Evolutionary conservation across 2,329 filamentous ascomycete species (phyloP).

Genomic region (Ceratocystis diversiconidia): DNA sequence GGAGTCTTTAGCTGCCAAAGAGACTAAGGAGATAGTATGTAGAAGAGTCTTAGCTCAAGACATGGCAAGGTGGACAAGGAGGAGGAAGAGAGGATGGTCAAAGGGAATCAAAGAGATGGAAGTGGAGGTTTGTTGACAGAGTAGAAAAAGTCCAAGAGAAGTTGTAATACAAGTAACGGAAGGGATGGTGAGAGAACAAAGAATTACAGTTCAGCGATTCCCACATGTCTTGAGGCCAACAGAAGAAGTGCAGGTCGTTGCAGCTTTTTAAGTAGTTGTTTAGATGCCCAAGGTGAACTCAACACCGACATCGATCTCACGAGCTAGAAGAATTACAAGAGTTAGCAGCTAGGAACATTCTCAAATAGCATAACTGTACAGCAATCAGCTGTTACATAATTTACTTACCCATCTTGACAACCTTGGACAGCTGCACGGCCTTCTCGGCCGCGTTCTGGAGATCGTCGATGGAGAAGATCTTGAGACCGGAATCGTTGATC

Average conservation of each 20-base stretch:
- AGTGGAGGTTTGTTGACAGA: slow-evolving; percentile 3
- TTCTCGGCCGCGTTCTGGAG: slow-evolving; percentile 95
- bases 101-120: slow-evolving; percentile 8
- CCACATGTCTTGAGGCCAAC: neutral
- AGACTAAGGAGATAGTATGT: neutral
- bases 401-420: slow-evolving; percentile 86
- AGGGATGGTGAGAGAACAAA: slow-evolving; percentile 5
- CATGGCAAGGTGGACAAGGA: neutral
- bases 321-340: slow-evolving; percentile 38
- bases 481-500: slow-evolving; percentile 94
- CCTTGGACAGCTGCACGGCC: slow-evolving; percentile 96
- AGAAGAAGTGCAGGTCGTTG: neutral
- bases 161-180: slow-evolving; percentile 12
- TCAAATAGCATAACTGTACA: neutral
- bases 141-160: slow-evolving; percentile 2
- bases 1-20: neutral
- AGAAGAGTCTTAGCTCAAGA: slow-evolving; percentile 4
- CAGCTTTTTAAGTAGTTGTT: slow-evolving; percentile 21
- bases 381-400: slow-evolving; percentile 18
- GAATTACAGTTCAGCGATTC: slow-evolving; percentile 10
- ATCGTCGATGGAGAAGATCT: slow-evolving; percentile 99
- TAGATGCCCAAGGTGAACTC: slow-evolving; percentile 93
- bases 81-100: neutral
- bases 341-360: slow-evolving; percentile 1
- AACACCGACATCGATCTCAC: slow-evolving; percentile 93